Evolutionary conservation across 2,329 filamentous ascomycete species (phyloP), one percentile per base, ranked within the genome.

Genomic region (Fonsecaea nubica): DNA sequence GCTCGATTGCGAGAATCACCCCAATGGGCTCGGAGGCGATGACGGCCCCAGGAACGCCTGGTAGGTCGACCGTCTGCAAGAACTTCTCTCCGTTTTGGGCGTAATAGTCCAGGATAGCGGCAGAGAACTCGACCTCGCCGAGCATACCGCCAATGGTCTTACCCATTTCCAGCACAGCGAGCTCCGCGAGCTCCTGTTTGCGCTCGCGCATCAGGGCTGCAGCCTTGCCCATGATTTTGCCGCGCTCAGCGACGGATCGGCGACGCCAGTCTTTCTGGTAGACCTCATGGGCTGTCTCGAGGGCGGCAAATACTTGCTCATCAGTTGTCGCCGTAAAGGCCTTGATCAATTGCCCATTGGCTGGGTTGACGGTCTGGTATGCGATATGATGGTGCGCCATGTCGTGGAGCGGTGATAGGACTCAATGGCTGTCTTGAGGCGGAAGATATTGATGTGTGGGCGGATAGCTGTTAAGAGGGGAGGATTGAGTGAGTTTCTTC

Each of bases 261-360:
- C 32, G 42, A n/a, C 58, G 40, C 58, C 58, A 60, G 30, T 60
- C 45, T 30, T 50, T 60, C 42, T 60, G 38, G n/a, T 50, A 60
- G 38, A 38, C 42, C 13, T 60, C 21, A 18, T 60, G 58, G 13
- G 58, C 58, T 12, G 7, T 36, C 40, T 52, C 42, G 38, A 60
- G 38, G 12, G 58, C 58, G 25, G 58, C 42, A 5, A 25, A 33
- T 9, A 60, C 58, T 52, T 60, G n/a, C 7, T 52, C 42, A 15
- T 60, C 58, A 4, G 38, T 60, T 6, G 58, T 45, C n/a, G 38
- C n/a, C 13, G 45, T 40, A 52, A 60, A 60, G 21, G 25, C 25
- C 58, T 60, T 48, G 21, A 32, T 21, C 21, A 60, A 10, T n/a
- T 60, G 12, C 42, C 42, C 58, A 52, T 38, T 60, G 18, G 42